Evolutionary conservation across 192 early-diverging fungal genomes (phyloP).

Genomic region (Gonapodya prolifera): DNA sequence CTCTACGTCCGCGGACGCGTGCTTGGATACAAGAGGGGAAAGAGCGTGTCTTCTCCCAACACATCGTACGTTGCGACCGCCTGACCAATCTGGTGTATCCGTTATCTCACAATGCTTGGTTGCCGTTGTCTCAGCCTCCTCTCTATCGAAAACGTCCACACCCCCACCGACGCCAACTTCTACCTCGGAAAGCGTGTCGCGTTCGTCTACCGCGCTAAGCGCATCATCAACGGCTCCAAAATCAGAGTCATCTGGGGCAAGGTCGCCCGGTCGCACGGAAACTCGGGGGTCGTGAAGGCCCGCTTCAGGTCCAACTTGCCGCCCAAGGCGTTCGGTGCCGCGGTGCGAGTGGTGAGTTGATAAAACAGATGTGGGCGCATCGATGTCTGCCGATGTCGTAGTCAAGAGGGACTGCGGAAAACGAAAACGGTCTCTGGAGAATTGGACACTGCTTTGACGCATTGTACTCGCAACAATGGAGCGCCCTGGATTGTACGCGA

Average conservation of each 20-base stretch:
- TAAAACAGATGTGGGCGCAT: background rate
- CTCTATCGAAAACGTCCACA: slow-evolving; percentile 85
- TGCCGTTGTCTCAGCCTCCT: slow-evolving; percentile 37
- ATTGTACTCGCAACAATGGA: too few relatives aligned
- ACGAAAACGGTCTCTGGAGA: too few relatives aligned
- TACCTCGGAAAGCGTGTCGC: slow-evolving; percentile 98
- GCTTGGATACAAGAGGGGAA: slow-evolving; percentile 87
- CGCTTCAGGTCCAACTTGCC: slow-evolving; percentile 97
- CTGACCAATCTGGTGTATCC: background rate
- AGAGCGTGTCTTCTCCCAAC: slow-evolving; percentile 82
- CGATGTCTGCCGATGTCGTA: background rate
- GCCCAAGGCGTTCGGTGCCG: slow-evolving; percentile 82
- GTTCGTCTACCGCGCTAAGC: slow-evolving; percentile 91
- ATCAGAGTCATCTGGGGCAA: slow-evolving; percentile 98
- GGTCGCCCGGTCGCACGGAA: slow-evolving; percentile 89
- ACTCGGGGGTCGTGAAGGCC: slow-evolving; percentile 89
- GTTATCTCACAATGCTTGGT: background rate
- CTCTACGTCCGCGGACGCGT: slow-evolving; percentile 96
- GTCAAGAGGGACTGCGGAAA: too few relatives aligned
- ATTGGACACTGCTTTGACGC: too few relatives aligned
- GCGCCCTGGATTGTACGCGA: too few relatives aligned
- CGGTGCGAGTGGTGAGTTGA: slow-evolving; percentile 75
- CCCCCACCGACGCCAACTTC: slow-evolving; percentile 81
- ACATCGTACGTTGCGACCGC: slow-evolving; percentile 32
- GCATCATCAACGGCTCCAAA: slow-evolving; percentile 76